Percentiles rank a stretch among this genome's conserved stretches.
Evolutionary conservation across 177 flowering plant species (phyloP).

Genomic region (Vitis hybrid): DNA sequence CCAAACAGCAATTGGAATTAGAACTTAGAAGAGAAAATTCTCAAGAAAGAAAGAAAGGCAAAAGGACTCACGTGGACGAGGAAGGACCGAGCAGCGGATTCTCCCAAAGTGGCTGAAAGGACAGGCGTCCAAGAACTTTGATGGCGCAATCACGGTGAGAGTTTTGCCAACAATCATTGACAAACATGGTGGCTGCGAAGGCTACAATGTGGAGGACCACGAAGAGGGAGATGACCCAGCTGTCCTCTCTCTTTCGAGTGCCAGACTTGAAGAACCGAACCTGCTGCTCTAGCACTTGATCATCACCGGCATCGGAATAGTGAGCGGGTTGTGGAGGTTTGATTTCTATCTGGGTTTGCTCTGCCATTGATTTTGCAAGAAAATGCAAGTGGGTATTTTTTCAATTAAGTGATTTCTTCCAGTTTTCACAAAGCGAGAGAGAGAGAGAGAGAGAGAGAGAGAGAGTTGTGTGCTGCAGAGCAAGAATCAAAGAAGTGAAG

Average conservation of each 20-base stretch:
- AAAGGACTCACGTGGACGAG: constrained; percentile 57
- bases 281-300: constrained; percentile 8
- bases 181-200: constrained; percentile 62
- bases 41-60: neutral
- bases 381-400: neutral
- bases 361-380: constrained; percentile 19
- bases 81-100: constrained; percentile 91
- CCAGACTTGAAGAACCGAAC: constrained; percentile 45
- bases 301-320: constrained; percentile 10
- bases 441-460: constrained; percentile 6
- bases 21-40: neutral
- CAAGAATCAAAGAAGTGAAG: neutral
- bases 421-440: neutral
- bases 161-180: constrained; percentile 64
- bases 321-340: constrained; percentile 11
- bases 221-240: constrained; percentile 72
- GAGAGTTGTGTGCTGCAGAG: neutral
- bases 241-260: constrained; percentile 34
- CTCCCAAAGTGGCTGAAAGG: constrained; percentile 79
- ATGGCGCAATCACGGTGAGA: constrained; percentile 58
- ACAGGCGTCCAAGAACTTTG: constrained; percentile 50
- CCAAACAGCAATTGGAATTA: constrained; percentile 5
- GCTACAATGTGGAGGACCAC: constrained; percentile 57
- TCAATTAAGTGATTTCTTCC: neutral
- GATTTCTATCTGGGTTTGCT: constrained; percentile 15